A percentile compares a stretch with the other conserved stretches of the same genome.
phyloP scores from a whole-genome alignment of 2,329 filamentous ascomycete genomes.

The Neurospora crassa region DNA sequence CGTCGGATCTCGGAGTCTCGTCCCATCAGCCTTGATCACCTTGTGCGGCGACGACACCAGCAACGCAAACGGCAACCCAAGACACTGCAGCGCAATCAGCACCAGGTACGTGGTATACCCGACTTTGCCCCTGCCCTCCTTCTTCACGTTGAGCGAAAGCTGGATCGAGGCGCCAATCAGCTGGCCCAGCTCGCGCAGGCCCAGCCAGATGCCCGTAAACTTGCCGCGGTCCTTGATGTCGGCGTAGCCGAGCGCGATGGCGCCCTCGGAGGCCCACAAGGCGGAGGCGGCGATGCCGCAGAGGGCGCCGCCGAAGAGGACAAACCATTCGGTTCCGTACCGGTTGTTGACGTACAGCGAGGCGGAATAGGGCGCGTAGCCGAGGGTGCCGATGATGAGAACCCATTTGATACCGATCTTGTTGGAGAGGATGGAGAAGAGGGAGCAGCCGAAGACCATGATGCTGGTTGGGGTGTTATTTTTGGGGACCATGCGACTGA shows the following conservation, averaged over 20 bases:
- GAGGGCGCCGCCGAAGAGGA: conserved; percentile 31
- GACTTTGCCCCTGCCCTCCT: conserved; percentile 33
- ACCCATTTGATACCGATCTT: conserved; percentile 31
- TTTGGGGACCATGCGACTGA: neutral
- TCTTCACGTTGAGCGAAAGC: conserved; percentile 36
- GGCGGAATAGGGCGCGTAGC: conserved; percentile 34
- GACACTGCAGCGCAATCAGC: conserved; percentile 34
- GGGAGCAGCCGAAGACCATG: conserved; percentile 34
- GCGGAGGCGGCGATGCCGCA: conserved; percentile 31
- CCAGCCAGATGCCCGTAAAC: conserved; percentile 42
- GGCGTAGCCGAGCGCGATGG: conserved; percentile 32
- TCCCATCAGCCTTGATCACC: conserved; percentile 30
- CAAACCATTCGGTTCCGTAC: conserved; percentile 33
- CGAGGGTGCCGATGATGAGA: conserved; percentile 32
- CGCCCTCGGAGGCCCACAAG: conserved; percentile 27
- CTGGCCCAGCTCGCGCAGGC: conserved; percentile 41
- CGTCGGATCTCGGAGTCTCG: conserved; percentile 20
- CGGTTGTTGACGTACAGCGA: conserved; percentile 34
- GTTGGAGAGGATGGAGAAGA: conserved; percentile 31
- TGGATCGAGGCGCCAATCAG: conserved; percentile 42
- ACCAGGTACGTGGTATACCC: conserved; percentile 32
- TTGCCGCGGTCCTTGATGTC: conserved; percentile 35
- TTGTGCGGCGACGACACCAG: conserved; percentile 36
- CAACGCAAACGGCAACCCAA: conserved; percentile 35
- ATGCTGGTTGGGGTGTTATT: conserved; percentile 20